Conservation (phyloP, 352 stramenopile genomes). For the Phytophthora litchii region DNA sequence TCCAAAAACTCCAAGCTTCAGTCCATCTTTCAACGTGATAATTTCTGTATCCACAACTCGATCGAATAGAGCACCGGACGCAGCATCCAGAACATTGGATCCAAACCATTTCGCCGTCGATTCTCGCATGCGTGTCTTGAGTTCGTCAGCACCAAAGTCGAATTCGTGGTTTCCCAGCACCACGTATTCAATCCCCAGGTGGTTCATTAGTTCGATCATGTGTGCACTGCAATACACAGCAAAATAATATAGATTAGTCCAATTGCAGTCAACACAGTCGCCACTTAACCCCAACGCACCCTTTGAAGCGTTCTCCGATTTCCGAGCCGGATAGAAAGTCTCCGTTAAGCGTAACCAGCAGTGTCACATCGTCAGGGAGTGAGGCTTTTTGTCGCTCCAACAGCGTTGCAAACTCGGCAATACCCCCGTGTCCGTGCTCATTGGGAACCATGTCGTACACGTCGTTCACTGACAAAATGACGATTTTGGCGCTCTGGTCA, state of each 20-base stretch:
- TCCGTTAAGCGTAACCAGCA: conserved; percentile 78
- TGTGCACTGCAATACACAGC: conserved; percentile 44
- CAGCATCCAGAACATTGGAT: conserved; percentile 65
- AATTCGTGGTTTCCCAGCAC: conserved; percentile 86
- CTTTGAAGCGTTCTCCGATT: conserved; percentile 65
- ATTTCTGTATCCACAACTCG: conserved; percentile 60
- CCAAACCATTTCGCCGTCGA: conserved; percentile 80
- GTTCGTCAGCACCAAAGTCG: conserved; percentile 63
- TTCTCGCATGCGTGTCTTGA: conserved; percentile 57
- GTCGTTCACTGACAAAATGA: conserved; percentile 75
- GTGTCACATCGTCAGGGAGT: conserved; percentile 50
- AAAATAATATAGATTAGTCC: conserved; percentile 5
- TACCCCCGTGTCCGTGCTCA: conserved; percentile 60
- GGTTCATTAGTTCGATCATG: conserved; percentile 84
- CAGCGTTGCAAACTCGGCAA: conserved; percentile 70
- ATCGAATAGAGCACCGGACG: conserved; percentile 41
- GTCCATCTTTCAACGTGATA: conserved; percentile 47
- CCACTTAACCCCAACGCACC: conserved; percentile 34
- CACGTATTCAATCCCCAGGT: conserved; percentile 73
- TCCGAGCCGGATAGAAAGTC: conserved; percentile 80
- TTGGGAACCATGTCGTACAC: conserved; percentile 79
- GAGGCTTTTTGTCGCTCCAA: conserved; percentile 50
- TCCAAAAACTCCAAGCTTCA: conserved; percentile 74
- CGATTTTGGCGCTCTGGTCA: conserved; percentile 45
- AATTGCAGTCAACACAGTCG: background rate